Percentiles rank a stretch among this genome's conserved stretches.
phyloP scores from a whole-genome alignment of 805 yeast genomes.

The Lipomyces mesembrius region DNA sequence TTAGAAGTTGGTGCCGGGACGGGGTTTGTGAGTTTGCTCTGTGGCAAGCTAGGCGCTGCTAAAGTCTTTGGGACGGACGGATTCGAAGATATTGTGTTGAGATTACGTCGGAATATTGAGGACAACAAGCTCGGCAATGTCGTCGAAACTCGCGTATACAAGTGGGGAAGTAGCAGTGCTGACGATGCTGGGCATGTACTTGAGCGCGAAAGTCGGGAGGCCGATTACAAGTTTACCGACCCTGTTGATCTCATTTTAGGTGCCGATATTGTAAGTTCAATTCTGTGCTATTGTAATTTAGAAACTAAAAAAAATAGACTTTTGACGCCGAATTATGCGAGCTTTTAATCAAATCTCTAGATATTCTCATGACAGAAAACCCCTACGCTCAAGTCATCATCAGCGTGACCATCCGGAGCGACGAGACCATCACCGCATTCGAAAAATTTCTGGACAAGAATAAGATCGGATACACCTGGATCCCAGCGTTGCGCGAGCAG shows the following conservation, averaged over 20 bases:
- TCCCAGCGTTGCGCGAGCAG: slow-evolving; percentile 16
- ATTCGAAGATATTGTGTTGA: slow-evolving; percentile 58
- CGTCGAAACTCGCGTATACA: slow-evolving; percentile 44
- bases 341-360: slow-evolving; percentile 49
- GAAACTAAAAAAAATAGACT: slow-evolving; percentile 48
- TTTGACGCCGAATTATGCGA: slow-evolving; percentile 71
- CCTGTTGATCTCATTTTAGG: slow-evolving; percentile 63
- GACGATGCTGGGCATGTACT: slow-evolving; percentile 42
- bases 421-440: slow-evolving; percentile 54
- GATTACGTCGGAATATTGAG: slow-evolving; percentile 36
- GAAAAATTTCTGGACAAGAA: slow-evolving; percentile 45
- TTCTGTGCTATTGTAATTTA: neutral
- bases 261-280: slow-evolving; percentile 64
- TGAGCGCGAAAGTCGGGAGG: slow-evolving; percentile 25
- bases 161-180: slow-evolving; percentile 54
- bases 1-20: slow-evolving; percentile 91
- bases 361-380: slow-evolving; percentile 35
- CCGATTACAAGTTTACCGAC: slow-evolving; percentile 13
- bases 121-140: slow-evolving; percentile 48
- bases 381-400: slow-evolving; percentile 48
- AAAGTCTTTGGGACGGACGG: slow-evolving; percentile 68
- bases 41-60: slow-evolving; percentile 38
- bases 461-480: slow-evolving; percentile 30
- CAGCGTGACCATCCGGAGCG: slow-evolving; percentile 78
- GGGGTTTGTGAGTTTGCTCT: slow-evolving; percentile 68